A percentile compares a stretch with the other conserved stretches of the same genome.
Evolutionary conservation across 371 early-diverging fungal species (phyloP).

Genomic region (Mucor mucedo): DNA sequence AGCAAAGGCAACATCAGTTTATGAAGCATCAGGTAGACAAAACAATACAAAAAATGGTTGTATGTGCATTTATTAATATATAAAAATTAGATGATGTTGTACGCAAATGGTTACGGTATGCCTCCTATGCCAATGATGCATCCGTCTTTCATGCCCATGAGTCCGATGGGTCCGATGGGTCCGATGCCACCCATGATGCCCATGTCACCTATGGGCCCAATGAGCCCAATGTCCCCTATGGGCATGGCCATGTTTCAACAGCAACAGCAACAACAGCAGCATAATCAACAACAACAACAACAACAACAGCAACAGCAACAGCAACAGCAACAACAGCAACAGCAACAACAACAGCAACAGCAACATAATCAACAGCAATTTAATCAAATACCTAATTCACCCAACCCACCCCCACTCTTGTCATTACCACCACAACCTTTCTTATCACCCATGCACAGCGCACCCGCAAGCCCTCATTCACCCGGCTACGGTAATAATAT

Average conservation of each 20-base stretch:
- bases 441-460: constrained; percentile 10
- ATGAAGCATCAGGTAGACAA: constrained; percentile 50
- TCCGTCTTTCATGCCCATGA: constrained; percentile 32
- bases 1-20: constrained; percentile 56
- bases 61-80: not conserved
- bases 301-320: not conserved
- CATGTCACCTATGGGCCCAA: constrained; percentile 9
- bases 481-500: constrained; percentile 13
- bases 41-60: not conserved
- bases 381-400: constrained; percentile 10
- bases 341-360: constrained; percentile 12
- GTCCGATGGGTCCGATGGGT: constrained; percentile 28
- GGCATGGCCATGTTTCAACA: constrained; percentile 17
- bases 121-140: constrained; percentile 37
- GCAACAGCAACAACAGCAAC: not conserved
- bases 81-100: constrained; percentile 44
- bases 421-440: constrained; percentile 18
- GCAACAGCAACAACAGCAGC: constrained; percentile 7
- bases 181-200: constrained; percentile 18
- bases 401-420: constrained; percentile 21
- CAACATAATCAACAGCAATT: constrained; percentile 9
- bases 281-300: not conserved
- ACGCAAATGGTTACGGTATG: constrained; percentile 39
- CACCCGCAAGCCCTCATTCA: constrained; percentile 19
- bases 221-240: constrained; percentile 10